A percentile compares a stretch with the other conserved stretches of the same genome.
phyloP scores from a whole-genome alignment of 148 eudicot genomes.

The Chenopodium berlandieri region DNA sequence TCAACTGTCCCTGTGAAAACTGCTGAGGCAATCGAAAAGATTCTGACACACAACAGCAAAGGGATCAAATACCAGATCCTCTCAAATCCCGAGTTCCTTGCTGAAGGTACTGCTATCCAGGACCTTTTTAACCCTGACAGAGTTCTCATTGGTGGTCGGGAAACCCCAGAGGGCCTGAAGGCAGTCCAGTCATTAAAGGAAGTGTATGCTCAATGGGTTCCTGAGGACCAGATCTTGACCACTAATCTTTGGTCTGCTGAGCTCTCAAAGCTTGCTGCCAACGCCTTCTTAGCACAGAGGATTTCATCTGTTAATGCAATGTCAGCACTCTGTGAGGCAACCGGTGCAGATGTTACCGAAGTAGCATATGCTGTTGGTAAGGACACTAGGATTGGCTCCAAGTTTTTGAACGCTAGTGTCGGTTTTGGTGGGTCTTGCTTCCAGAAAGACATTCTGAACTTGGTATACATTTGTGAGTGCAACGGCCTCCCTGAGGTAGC shows the following conservation, averaged over 20 bases:
- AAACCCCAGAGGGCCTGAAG: conserved; percentile 66
- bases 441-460: conserved; percentile 62
- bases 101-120: conserved; percentile 78
- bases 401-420: conserved; percentile 61
- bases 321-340: conserved; percentile 71
- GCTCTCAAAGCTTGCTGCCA: conserved; percentile 84
- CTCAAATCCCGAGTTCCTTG: conserved; percentile 83
- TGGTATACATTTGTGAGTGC: conserved; percentile 69
- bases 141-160: conserved; percentile 83
- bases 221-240: conserved; percentile 65
- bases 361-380: conserved; percentile 73
- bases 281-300: conserved; percentile 71
- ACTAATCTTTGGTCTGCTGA: conserved; percentile 93
- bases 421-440: conserved; percentile 72
- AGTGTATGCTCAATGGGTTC: conserved; percentile 82
- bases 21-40: conserved; percentile 81
- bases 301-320: conserved; percentile 69
- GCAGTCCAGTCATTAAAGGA: conserved; percentile 67
- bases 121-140: conserved; percentile 75
- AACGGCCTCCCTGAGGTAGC: conserved; percentile 84
- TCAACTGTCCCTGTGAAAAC: conserved; percentile 83
- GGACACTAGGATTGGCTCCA: conserved; percentile 56
- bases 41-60: conserved; percentile 67
- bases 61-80: conserved; percentile 65
- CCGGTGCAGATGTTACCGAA: conserved; percentile 71